Conservation (phyloP, 352 stramenopile species). For the Pythium scleroteichum region DNA sequence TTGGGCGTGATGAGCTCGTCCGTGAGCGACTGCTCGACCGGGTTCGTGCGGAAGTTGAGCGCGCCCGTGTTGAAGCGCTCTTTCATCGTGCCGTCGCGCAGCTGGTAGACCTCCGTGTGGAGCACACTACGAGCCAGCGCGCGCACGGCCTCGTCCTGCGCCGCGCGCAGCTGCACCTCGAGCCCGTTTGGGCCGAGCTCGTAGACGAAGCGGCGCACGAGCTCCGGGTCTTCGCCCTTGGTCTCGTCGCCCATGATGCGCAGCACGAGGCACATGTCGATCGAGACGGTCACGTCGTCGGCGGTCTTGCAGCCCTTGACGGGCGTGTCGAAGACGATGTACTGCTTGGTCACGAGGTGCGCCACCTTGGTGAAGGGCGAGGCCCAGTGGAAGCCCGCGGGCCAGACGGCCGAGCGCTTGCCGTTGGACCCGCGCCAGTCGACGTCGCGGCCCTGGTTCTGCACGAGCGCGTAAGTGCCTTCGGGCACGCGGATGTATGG, state of each 20-base stretch:
- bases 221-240: slow-evolving; percentile 79
- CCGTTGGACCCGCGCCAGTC: slow-evolving; percentile 55
- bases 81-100: slow-evolving; percentile 73
- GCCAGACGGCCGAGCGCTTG: slow-evolving; percentile 72
- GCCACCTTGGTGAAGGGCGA: slow-evolving; percentile 81
- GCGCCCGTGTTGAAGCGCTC: slow-evolving; percentile 61
- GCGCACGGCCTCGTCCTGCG: slow-evolving; percentile 82
- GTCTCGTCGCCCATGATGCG: slow-evolving; percentile 86
- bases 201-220: slow-evolving; percentile 90
- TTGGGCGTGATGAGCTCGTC: slow-evolving; percentile 29
- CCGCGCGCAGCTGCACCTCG: slow-evolving; percentile 80
- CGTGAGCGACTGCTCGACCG: slow-evolving; percentile 16
- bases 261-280: slow-evolving; percentile 88
- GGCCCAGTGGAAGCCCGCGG: slow-evolving; percentile 72
- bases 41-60: slow-evolving; percentile 31
- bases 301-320: slow-evolving; percentile 90
- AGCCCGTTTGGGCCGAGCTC: slow-evolving; percentile 83
- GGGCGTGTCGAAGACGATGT: slow-evolving; percentile 85
- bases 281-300: slow-evolving; percentile 85
- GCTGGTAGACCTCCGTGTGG: slow-evolving; percentile 88
- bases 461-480: slow-evolving; percentile 89
- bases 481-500: slow-evolving; percentile 88
- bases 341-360: slow-evolving; percentile 89
- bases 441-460: slow-evolving; percentile 78
- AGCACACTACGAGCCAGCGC: slow-evolving; percentile 80